These are phyloP conservation scores for Talaromyces liani DNA, from an alignment of 495 filamentous ascomycete species.

Conservation along the genomic window DNA sequence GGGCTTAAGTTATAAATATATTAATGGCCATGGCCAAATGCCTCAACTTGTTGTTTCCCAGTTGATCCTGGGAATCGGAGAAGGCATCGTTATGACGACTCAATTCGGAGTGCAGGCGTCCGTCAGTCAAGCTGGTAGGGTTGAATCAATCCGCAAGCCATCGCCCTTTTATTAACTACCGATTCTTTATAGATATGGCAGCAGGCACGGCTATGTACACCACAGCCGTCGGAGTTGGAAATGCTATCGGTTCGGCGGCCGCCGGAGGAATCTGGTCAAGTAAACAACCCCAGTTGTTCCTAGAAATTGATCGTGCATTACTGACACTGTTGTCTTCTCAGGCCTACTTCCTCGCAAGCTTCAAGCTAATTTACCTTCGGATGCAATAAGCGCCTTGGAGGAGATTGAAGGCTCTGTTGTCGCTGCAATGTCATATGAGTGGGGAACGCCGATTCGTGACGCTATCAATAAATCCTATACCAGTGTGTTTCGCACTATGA, in stretches of 20 bases:
- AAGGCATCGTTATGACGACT: conserved; percentile 5
- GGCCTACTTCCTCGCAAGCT: conserved; percentile 4
- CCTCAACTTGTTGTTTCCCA: conserved; percentile 5
- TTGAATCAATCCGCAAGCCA: background rate
- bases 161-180: background rate
- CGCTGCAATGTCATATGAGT: background rate
- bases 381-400: background rate
- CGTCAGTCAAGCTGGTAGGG: background rate
- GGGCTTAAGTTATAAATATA: conserved; percentile 5
- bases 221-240: background rate
- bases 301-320: background rate
- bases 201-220: conserved; percentile 2
- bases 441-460: conserved; percentile 2
- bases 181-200: background rate
- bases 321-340: background rate
- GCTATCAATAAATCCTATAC: conserved; percentile 6
- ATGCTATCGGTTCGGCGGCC: background rate
- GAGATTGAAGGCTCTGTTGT: conserved; percentile 5
- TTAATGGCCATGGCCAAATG: conserved; percentile 4
- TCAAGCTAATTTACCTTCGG: background rate
- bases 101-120: conserved; percentile 4
- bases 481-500: background rate
- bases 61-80: conserved; percentile 1
- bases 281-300: background rate
- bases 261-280: conserved; percentile 3